phyloP scores from a whole-genome alignment of 192 early-diverging fungal genomes.

The Backusella luteola region DNA sequence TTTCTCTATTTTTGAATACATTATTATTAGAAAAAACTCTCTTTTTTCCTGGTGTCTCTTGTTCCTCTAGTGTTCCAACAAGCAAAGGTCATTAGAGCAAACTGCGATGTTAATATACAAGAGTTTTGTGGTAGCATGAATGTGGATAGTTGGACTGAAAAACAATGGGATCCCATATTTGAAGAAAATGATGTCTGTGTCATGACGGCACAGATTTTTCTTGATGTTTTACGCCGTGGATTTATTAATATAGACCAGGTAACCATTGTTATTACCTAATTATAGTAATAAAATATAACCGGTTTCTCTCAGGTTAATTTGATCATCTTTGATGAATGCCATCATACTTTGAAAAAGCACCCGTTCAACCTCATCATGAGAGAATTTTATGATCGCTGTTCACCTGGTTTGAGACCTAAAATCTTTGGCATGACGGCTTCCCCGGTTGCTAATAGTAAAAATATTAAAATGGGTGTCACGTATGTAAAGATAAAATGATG shows the following conservation, averaged over 20 bases:
- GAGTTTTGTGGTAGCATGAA: constrained; percentile 65
- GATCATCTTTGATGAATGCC: constrained; percentile 92
- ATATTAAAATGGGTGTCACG: not conserved
- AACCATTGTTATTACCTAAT: not conserved
- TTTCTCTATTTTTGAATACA: not conserved
- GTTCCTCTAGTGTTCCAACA: constrained; percentile 89
- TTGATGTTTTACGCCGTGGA: constrained; percentile 69
- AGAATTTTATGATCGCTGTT: constrained; percentile 68
- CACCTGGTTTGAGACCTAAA: constrained; percentile 54
- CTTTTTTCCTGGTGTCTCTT: constrained; percentile 80
- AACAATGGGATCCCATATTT: constrained; percentile 59
- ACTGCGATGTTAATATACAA: constrained; percentile 63
- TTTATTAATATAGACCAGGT: constrained; percentile 61
- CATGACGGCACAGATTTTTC: constrained; percentile 83
- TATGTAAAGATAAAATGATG: not conserved
- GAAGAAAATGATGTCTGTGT: constrained; percentile 68
- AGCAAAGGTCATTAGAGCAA: constrained; percentile 63
- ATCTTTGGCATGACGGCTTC: constrained; percentile 95
- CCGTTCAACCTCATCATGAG: constrained; percentile 79
- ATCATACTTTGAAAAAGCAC: constrained; percentile 76
- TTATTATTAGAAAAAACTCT: constrained; percentile 40
- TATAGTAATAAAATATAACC: not conserved
- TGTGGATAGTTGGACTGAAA: constrained; percentile 55
- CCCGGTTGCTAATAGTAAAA: constrained; percentile 44
- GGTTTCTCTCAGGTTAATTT: constrained; percentile 58